Percentiles rank a stretch among this genome's conserved stretches.
phyloP scores from a whole-genome alignment of 805 yeast species.

The Wickerhamiella sergipiensis region DNA sequence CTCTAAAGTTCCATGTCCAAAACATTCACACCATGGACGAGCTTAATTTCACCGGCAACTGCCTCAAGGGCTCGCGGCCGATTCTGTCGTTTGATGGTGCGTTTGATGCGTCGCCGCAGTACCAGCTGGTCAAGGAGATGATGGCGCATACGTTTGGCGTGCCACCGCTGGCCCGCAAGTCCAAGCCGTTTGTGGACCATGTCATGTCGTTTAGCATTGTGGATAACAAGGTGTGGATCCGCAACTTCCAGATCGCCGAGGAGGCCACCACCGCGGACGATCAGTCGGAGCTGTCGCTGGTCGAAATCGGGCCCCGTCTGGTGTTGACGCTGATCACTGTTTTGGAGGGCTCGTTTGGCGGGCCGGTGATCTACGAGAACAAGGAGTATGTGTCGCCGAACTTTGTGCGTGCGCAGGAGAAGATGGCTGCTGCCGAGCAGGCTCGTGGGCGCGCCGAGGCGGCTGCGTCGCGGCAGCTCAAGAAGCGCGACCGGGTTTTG shows the following conservation, averaged over 20 bases:
- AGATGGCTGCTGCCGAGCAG: constrained; percentile 63
- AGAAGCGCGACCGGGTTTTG: constrained; percentile 59
- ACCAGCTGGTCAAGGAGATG: constrained; percentile 67
- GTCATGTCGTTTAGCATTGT: constrained; percentile 87
- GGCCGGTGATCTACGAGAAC: constrained; percentile 94
- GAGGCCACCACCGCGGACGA: constrained; percentile 23
- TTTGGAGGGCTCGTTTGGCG: constrained; percentile 93
- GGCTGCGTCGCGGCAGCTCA: constrained; percentile 60
- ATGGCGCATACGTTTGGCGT: constrained; percentile 80
- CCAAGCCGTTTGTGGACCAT: constrained; percentile 91
- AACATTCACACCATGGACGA: constrained; percentile 94
- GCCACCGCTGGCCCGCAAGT: constrained; percentile 82
- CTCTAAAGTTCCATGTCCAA: constrained; percentile 83
- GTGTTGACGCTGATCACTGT: constrained; percentile 85
- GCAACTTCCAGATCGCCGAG: constrained; percentile 83
- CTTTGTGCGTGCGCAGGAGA: constrained; percentile 78
- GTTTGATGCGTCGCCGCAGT: constrained; percentile 59
- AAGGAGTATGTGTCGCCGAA: constrained; percentile 95
- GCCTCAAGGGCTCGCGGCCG: constrained; percentile 91
- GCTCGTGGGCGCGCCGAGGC: constrained; percentile 71
- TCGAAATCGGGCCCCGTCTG: constrained; percentile 94
- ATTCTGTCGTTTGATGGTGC: constrained; percentile 72
- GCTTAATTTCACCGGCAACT: constrained; percentile 90
- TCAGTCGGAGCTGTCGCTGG: constrained; percentile 54
- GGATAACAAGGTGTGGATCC: constrained; percentile 88